Evolutionary conservation across 2,329 filamentous ascomycete species (phyloP).

Genomic region (Rutstroemia sp.): DNA sequence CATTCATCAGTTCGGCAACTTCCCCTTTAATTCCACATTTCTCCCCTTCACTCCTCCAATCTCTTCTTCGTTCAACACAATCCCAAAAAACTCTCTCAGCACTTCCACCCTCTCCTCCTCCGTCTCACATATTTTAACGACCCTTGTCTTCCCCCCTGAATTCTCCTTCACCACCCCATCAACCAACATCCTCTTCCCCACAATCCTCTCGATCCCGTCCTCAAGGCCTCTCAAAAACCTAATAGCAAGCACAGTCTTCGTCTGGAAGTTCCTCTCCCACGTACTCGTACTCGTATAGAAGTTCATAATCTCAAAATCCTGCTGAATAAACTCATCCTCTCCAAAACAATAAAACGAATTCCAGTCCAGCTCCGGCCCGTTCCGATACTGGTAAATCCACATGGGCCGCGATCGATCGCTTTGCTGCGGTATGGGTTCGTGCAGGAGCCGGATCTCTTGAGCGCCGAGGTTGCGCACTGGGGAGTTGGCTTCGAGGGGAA

Average conservation of each 20-base stretch:
- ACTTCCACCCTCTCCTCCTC: conserved; percentile 48
- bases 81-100: conserved; percentile 42
- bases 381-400: conserved; percentile 59
- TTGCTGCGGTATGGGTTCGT: conserved; percentile 41
- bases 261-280: conserved; percentile 53
- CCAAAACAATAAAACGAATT: conserved; percentile 57
- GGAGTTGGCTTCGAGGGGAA: conserved; percentile 41
- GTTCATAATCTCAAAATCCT: conserved; percentile 56
- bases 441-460: conserved; percentile 47
- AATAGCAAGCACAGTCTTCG: conserved; percentile 44
- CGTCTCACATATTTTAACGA: conserved; percentile 39
- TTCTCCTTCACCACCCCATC: conserved; percentile 47
- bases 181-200: conserved; percentile 46
- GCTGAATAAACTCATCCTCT: conserved; percentile 53
- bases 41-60: conserved; percentile 42
- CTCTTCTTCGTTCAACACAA: conserved; percentile 44
- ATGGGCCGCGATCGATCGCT: conserved; percentile 37
- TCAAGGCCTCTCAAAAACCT: conserved; percentile 43
- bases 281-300: conserved; percentile 47
- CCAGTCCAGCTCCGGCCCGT: conserved; percentile 44
- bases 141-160: conserved; percentile 40
- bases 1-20: neutral
- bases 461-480: conserved; percentile 38
- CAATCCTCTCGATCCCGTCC: conserved; percentile 32
- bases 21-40: conserved; percentile 15